These are phyloP conservation scores for Urostyla sp. DNA, from an alignment of 73 alveolate species.

Conservation along the genomic window DNA sequence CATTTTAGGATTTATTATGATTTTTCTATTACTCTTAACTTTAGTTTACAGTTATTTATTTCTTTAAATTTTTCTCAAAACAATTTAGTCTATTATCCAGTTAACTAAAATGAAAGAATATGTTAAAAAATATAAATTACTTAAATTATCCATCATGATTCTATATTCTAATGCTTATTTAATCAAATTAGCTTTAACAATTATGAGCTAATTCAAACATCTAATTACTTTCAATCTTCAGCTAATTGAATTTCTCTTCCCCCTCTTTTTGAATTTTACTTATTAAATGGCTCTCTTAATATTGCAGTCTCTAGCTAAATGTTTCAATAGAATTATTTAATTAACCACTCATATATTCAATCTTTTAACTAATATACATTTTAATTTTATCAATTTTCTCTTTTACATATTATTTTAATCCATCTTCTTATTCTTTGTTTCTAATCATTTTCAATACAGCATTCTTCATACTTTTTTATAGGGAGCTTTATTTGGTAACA, in stretches of 20 bases:
- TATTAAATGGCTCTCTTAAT: background rate
- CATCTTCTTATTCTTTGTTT: constrained; percentile 51
- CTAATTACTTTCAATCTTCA: constrained; percentile 1
- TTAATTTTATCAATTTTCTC: constrained; percentile 38
- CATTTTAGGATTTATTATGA: no score
- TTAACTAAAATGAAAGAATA: background rate
- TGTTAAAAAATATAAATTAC: background rate
- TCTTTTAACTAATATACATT: background rate
- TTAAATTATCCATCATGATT: background rate
- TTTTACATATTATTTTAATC: constrained; percentile 21
- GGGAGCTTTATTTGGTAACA: no score
- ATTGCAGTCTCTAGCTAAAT: background rate
- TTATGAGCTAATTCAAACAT: constrained; percentile 15
- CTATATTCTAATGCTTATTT: background rate
- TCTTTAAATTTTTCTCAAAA: background rate
- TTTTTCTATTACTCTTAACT: no score
- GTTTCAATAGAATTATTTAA: background rate
- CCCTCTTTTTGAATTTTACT: background rate
- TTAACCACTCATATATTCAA: background rate
- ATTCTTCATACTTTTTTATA: no score
- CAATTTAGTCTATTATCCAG: background rate
- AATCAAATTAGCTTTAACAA: background rate
- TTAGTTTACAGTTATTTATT: no score
- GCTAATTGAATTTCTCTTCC: background rate
- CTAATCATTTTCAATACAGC: constrained; percentile 37